These are phyloP conservation scores for Monilinia vaccinii-corymbosi DNA, from an alignment of 2,329 filamentous ascomycete genomes.

Conservation along the genomic window DNA sequence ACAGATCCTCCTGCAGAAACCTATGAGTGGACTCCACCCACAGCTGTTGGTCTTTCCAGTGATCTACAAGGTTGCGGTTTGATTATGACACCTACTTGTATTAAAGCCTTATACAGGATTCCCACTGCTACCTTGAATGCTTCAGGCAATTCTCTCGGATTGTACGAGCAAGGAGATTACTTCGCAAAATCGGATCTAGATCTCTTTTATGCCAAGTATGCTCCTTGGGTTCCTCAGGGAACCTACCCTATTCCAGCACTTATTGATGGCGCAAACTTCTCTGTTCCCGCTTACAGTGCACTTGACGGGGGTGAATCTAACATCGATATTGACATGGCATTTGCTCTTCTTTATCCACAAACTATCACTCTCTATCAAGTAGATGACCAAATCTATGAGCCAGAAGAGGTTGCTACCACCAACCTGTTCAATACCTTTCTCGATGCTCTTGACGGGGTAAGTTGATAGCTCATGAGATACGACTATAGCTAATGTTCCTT, in stretches of 20 bases:
- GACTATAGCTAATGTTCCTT: background rate
- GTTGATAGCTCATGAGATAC: background rate
- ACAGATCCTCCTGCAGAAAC: background rate
- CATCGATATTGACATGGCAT: slow-evolving; percentile 32
- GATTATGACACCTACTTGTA: slow-evolving; percentile 17
- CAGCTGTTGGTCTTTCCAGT: slow-evolving; percentile 1
- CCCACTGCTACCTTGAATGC: slow-evolving; percentile 13
- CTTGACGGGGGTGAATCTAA: slow-evolving; percentile 21
- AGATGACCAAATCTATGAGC: slow-evolving; percentile 22
- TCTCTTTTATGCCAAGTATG: slow-evolving; percentile 11
- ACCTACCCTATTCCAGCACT: slow-evolving; percentile 16
- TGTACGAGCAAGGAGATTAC: slow-evolving; percentile 17
- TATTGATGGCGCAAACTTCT: slow-evolving; percentile 19
- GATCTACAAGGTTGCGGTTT: slow-evolving; percentile 13
- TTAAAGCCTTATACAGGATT: slow-evolving; percentile 30
- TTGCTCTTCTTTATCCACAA: slow-evolving; percentile 9
- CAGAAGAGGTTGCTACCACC: slow-evolving; percentile 17
- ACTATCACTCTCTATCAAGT: slow-evolving; percentile 24
- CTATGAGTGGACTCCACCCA: background rate
- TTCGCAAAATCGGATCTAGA: slow-evolving; percentile 17
- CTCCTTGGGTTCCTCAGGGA: slow-evolving; percentile 15
- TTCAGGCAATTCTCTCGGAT: slow-evolving; percentile 11
- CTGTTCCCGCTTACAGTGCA: slow-evolving; percentile 6
- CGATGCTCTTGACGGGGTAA: slow-evolving; percentile 24
- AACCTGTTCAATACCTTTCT: slow-evolving; percentile 28